These are phyloP conservation scores for Syzygium oleosum DNA, from an alignment of 345 rosid species.

Conservation along the genomic window DNA sequence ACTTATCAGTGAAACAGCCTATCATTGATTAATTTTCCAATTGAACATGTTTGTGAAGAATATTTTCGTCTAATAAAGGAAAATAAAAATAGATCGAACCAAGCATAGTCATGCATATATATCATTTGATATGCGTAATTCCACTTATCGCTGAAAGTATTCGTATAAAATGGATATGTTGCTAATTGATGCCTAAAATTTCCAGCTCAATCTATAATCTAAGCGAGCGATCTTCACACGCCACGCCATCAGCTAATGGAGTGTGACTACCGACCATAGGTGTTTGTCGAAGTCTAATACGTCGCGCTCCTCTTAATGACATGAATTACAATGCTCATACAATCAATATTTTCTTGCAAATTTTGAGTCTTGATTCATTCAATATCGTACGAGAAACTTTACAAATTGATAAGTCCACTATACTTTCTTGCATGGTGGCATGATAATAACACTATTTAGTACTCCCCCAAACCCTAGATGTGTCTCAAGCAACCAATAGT, in stretches of 20 bases:
- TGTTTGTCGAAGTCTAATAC: fast-evolving
- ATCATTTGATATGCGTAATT: neutral
- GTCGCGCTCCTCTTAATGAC: neutral
- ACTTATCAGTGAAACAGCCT: neutral
- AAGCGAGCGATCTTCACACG: neutral
- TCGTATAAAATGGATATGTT: neutral
- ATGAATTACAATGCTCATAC: neutral
- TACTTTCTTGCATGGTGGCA: neutral
- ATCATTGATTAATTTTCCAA: neutral
- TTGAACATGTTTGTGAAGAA: neutral
- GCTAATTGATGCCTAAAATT: neutral
- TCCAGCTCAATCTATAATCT: neutral
- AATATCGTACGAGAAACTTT: too few species aligned
- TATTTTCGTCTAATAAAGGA: neutral
- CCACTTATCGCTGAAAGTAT: too few species aligned
- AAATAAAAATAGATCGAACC: neutral
- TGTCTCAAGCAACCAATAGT: neutral
- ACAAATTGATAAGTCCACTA: too few species aligned
- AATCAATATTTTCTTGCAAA: neutral
- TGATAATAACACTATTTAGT: neutral
- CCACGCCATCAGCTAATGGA: neutral
- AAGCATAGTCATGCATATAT: neutral
- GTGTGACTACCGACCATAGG: neutral
- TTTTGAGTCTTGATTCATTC: neutral
- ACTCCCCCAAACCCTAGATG: neutral